A percentile compares a stretch with the other conserved stretches of the same genome.
These are phyloP conservation scores for Gyromitra esculenta DNA, from an alignment of 2,329 filamentous ascomycete species.

Conservation along the genomic window DNA sequence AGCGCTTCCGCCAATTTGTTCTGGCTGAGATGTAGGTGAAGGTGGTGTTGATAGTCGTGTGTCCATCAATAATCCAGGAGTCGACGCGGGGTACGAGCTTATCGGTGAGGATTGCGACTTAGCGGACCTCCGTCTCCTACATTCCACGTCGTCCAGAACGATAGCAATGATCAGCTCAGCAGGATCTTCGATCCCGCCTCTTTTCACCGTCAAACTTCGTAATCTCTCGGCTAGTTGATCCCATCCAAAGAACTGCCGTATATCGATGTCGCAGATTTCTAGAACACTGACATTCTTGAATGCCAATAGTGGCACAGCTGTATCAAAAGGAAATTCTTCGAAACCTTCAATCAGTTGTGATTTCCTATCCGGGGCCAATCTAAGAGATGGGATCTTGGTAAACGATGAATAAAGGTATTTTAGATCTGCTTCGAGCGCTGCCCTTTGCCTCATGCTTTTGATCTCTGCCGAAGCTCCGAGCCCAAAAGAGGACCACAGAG, in stretches of 20 bases:
- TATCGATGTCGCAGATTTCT: conserved; percentile 95
- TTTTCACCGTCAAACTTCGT: conserved; percentile 85
- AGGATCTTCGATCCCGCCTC: conserved; percentile 87
- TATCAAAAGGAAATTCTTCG: conserved; percentile 98
- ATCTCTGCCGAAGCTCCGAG: conserved; percentile 81
- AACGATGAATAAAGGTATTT: conserved; percentile 98
- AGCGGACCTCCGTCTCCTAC: conserved; percentile 83
- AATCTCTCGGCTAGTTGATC: conserved; percentile 91
- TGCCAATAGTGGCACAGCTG: conserved; percentile 91
- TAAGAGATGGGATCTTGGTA: conserved; percentile 94
- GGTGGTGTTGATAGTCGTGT: conserved; percentile 59
- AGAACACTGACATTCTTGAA: conserved; percentile 97
- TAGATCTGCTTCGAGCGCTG: conserved; percentile 82
- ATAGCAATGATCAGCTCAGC: conserved; percentile 91
- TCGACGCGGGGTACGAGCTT: conserved; percentile 70
- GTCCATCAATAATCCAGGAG: conserved; percentile 53
- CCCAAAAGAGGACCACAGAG: conserved; percentile 88
- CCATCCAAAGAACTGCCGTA: conserved; percentile 97
- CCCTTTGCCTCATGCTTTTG: conserved; percentile 89
- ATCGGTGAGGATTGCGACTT: conserved; percentile 85
- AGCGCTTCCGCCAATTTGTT: conserved; percentile 57
- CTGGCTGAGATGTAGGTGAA: conserved; percentile 59
- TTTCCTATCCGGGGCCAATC: conserved; percentile 89
- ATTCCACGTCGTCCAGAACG: conserved; percentile 95
- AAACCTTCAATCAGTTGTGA: conserved; percentile 90